Conservation (phyloP, 805 yeast species). For the Wickerhamomyces canadensis region DNA sequence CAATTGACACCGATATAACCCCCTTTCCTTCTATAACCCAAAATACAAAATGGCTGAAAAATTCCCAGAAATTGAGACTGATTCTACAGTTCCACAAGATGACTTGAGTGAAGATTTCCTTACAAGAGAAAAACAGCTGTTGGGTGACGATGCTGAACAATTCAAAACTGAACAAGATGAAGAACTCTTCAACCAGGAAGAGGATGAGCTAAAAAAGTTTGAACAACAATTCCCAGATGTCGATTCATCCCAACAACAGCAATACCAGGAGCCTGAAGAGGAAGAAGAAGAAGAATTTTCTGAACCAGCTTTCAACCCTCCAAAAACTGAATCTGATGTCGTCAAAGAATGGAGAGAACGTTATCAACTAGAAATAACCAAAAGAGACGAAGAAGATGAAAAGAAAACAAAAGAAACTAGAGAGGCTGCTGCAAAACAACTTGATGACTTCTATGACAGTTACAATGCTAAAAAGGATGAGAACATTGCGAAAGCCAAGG, state of each 20-base stretch:
- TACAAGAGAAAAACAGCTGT: conserved; percentile 58
- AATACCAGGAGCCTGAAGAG: conserved; percentile 25
- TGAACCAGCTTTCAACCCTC: conserved; percentile 23
- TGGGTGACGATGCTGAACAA: conserved; percentile 53
- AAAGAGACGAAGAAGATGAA: conserved; percentile 69
- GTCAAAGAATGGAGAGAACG: conserved; percentile 77
- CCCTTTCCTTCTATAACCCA: not conserved
- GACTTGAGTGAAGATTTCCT: conserved; percentile 49
- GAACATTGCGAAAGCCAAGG: conserved; percentile 53
- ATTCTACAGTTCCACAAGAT: conserved; percentile 29
- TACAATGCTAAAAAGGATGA: conserved; percentile 81
- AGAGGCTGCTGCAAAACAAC: conserved; percentile 71
- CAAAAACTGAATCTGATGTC: conserved; percentile 46
- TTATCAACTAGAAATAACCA: conserved; percentile 68
- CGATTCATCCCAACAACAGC: conserved; percentile 26
- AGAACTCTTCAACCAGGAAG: conserved; percentile 39
- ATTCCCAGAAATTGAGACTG: conserved; percentile 60
- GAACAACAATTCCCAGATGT: conserved; percentile 63
- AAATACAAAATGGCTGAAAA: conserved; percentile 55
- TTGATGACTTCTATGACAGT: conserved; percentile 89
- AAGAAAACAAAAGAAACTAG: conserved; percentile 62
- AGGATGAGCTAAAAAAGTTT: conserved; percentile 51
- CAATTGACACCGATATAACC: conserved; percentile 2
- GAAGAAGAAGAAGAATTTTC: conserved; percentile 40
- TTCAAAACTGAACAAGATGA: conserved; percentile 61